Conservation (phyloP, 768 basidiomycete species). For the Hericium coralloides region DNA sequence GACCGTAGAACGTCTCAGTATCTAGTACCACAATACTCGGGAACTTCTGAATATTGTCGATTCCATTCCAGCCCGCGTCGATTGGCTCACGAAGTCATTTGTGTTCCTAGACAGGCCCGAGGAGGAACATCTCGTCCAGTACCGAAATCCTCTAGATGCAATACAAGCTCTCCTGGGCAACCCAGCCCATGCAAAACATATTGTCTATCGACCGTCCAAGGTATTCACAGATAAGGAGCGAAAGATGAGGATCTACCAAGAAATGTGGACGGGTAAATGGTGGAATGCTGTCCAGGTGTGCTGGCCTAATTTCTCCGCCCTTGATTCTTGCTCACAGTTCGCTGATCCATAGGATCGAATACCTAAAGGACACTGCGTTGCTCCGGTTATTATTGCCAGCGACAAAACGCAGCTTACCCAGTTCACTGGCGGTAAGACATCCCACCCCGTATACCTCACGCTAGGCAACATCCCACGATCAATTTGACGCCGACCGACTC, state of each 20-base stretch:
- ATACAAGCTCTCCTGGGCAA: conserved; percentile 6
- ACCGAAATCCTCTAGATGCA: conserved; percentile 7
- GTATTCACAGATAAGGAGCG: neutral
- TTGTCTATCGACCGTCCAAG: conserved; percentile 1
- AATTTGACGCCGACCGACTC: conserved; percentile 10
- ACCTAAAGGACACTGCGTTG: conserved; percentile 6
- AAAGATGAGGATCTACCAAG: conserved; percentile 5
- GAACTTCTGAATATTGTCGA: conserved; percentile 21
- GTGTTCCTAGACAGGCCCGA: conserved; percentile 17
- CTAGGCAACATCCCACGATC: conserved; percentile 20
- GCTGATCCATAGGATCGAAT: neutral
- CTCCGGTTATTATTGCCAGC: conserved; percentile 11
- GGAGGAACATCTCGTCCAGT: conserved; percentile 25
- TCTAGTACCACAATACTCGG: conserved; percentile 20
- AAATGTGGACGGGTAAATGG: conserved; percentile 13
- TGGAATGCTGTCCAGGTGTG: conserved; percentile 5
- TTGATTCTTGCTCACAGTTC: no score
- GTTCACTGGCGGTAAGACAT: conserved; percentile 11
- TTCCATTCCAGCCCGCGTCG: conserved; percentile 18
- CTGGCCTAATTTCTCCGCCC: neutral
- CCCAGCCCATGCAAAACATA: conserved; percentile 6
- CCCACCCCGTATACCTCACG: conserved; percentile 24
- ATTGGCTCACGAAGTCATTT: conserved; percentile 17
- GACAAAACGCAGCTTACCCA: conserved; percentile 17
- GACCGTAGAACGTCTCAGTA: neutral